Evolutionary conservation across 2,329 filamentous ascomycete genomes (phyloP).

Genomic region (Trichoderma aggressivum): DNA sequence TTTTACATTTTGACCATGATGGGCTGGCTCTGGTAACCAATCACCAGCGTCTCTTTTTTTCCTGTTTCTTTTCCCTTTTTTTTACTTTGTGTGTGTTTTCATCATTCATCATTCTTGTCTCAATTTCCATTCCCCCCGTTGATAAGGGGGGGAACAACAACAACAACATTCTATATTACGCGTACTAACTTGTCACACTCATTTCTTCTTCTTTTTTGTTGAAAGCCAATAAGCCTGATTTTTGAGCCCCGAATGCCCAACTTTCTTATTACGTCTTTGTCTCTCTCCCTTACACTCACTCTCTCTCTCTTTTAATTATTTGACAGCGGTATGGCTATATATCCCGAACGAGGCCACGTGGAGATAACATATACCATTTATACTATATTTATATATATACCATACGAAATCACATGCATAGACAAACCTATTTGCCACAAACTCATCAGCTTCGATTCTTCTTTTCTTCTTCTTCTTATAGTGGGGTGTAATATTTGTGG

Average conservation of each 20-base stretch:
- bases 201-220: not conserved
- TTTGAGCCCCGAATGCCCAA: not conserved
- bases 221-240: not conserved
- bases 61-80: not conserved
- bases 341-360: slow-evolving; percentile 7
- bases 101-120: not conserved
- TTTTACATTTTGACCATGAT: slow-evolving; percentile 6
- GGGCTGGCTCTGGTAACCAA: not conserved
- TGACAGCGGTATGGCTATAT: slow-evolving; percentile 2
- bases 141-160: not conserved
- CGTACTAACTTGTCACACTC: not conserved
- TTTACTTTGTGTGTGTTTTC: not conserved
- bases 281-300: too few species aligned
- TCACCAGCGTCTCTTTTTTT: not conserved
- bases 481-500: too few species aligned
- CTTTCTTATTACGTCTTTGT: not conserved
- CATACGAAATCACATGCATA: not conserved
- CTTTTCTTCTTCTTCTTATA: not conserved
- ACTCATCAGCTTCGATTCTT: not conserved
- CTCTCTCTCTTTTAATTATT: not conserved
- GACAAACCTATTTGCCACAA: not conserved
- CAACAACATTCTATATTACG: not conserved
- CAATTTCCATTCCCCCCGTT: not conserved
- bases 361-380: not conserved
- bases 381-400: not conserved